phyloP scores from a whole-genome alignment of 2,329 filamentous ascomycete species.

The Podosphaera fusca region DNA sequence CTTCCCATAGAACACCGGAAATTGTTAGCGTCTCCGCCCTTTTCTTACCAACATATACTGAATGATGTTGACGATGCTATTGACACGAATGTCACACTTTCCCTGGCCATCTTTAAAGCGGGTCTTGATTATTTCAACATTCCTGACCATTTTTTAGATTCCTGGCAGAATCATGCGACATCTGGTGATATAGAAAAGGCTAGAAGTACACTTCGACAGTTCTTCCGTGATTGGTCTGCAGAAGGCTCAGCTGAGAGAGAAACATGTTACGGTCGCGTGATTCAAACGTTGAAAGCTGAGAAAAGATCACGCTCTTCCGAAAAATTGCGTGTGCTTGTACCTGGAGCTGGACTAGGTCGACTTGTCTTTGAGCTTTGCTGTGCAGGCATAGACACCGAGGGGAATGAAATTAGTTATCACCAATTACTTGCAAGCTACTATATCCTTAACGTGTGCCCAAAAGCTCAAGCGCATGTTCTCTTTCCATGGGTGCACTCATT shows the following conservation, averaged over 20 bases:
- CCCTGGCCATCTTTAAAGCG: constrained; percentile 50
- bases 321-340: constrained; percentile 43
- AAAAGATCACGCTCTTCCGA: constrained; percentile 9
- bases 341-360: constrained; percentile 71
- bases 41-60: constrained; percentile 61
- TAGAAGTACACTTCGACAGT: constrained; percentile 72
- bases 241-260: constrained; percentile 53
- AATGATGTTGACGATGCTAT: constrained; percentile 68
- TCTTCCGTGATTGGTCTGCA: constrained; percentile 82
- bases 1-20: constrained; percentile 67
- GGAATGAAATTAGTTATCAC: constrained; percentile 93
- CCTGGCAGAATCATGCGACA: constrained; percentile 48
- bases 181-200: constrained; percentile 69
- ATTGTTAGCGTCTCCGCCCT: constrained; percentile 57
- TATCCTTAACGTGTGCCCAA: constrained; percentile 43
- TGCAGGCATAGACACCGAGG: constrained; percentile 53
- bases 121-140: constrained; percentile 46
- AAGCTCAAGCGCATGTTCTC: constrained; percentile 41
- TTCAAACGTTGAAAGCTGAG: constrained; percentile 37
- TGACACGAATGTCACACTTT: constrained; percentile 64
- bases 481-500: constrained; percentile 76
- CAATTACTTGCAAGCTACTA: constrained; percentile 71
- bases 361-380: constrained; percentile 70
- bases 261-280: constrained; percentile 54
- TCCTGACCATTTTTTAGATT: constrained; percentile 1